Conservation (phyloP, 495 filamentous ascomycete species). For the Xylaria cubensis region DNA sequence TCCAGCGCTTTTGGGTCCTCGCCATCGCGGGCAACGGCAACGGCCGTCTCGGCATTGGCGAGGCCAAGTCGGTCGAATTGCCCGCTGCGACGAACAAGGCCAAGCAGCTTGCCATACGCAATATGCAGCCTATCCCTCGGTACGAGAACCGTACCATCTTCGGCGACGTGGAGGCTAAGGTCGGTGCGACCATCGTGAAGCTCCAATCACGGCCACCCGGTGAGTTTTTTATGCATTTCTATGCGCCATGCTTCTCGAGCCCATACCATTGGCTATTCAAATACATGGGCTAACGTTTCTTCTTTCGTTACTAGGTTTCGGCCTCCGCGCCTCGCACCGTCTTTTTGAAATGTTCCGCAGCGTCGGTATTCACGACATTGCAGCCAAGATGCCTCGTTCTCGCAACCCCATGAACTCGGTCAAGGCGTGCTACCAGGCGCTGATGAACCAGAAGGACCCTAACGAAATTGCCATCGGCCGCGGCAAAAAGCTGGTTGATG, state of each 20-base stretch:
- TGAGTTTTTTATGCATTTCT: constrained; percentile 51
- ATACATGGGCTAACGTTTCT: not conserved
- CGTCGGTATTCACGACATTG: constrained; percentile 83
- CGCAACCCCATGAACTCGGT: constrained; percentile 96
- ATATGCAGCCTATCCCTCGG: constrained; percentile 83
- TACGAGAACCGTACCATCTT: constrained; percentile 93
- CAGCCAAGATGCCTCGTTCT: constrained; percentile 76
- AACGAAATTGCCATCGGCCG: constrained; percentile 85
- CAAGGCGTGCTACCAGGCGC: constrained; percentile 84
- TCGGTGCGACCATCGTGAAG: constrained; percentile 80
- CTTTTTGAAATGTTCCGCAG: constrained; percentile 91
- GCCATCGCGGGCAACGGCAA: constrained; percentile 83
- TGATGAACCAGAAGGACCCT: constrained; percentile 81
- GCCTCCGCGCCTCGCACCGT: constrained; percentile 84
- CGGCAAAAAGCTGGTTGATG: constrained; percentile 94
- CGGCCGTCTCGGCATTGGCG: constrained; percentile 85
- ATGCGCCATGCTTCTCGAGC: not conserved
- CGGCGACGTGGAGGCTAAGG: constrained; percentile 82
- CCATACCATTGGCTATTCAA: not conserved
- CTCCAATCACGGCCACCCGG: constrained; percentile 85
- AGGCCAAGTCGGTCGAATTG: constrained; percentile 81
- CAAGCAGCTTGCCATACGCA: constrained; percentile 75
- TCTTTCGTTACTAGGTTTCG: constrained; percentile 69
- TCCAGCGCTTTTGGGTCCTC: constrained; percentile 71
- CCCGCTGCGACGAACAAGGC: constrained; percentile 70